A percentile compares a stretch with the other conserved stretches of the same genome.
Evolutionary conservation across 495 filamentous ascomycete genomes (phyloP).

Genomic region (Daldinia decipiens): DNA sequence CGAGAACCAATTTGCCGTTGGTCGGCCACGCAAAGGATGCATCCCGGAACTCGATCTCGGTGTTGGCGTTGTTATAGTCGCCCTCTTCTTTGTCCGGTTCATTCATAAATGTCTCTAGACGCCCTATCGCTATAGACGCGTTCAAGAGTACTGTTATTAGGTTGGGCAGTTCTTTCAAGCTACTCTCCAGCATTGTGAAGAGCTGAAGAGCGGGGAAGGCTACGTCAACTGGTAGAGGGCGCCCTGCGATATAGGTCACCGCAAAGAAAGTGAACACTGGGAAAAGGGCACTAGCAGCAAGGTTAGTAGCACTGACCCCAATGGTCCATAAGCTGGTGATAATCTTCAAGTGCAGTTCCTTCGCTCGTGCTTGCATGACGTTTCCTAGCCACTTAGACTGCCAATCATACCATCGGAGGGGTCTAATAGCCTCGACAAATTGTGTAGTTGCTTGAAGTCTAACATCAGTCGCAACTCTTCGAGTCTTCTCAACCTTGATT

Average conservation of each 20-base stretch:
- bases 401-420: constrained; percentile 89
- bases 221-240: constrained; percentile 74
- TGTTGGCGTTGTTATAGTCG: constrained; percentile 28
- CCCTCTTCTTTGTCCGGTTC: constrained; percentile 75
- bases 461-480: constrained; percentile 72
- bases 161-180: constrained; percentile 73
- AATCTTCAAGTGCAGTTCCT: constrained; percentile 73
- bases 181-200: constrained; percentile 75
- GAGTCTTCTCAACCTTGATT: constrained; percentile 69
- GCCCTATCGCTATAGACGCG: constrained; percentile 76
- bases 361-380: constrained; percentile 74
- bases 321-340: constrained; percentile 69
- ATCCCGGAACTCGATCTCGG: constrained; percentile 62
- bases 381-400: constrained; percentile 78
- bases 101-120: constrained; percentile 84
- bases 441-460: constrained; percentile 80
- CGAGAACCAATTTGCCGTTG: constrained; percentile 66
- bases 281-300: constrained; percentile 73
- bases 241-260: constrained; percentile 73
- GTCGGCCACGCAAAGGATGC: constrained; percentile 85
- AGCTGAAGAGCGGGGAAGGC: constrained; percentile 85
- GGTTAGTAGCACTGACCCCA: constrained; percentile 68
- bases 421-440: constrained; percentile 85
- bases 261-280: constrained; percentile 82
- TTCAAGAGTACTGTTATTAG: constrained; percentile 78